A percentile compares a stretch with the other conserved stretches of the same genome.
phyloP scores from a whole-genome alignment of 345 rosid species.

The Bretschneidera sinensis region DNA sequence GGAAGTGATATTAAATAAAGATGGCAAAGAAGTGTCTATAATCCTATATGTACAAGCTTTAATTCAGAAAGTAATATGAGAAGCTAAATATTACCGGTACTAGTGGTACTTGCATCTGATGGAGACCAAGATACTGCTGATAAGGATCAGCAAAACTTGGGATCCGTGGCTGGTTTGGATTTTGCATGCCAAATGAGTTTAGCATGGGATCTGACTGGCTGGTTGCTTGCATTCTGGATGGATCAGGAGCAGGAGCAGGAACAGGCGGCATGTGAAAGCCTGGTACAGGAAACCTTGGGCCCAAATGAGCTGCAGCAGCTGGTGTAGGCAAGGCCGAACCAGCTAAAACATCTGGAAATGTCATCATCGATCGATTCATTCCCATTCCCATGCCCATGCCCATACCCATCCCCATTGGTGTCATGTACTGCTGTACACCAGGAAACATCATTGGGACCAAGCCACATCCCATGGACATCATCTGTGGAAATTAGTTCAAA shows the following conservation, averaged over 20 bases:
- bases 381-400: constrained; percentile 57
- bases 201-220: constrained; percentile 41
- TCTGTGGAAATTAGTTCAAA: constrained; percentile 37
- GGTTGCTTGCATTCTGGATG: constrained; percentile 41
- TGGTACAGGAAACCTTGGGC: constrained; percentile 53
- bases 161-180: constrained; percentile 32
- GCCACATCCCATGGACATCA: constrained; percentile 90
- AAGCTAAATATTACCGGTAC: constrained; percentile 40
- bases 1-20: no score
- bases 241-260: constrained; percentile 45
- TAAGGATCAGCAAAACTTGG: constrained; percentile 57
- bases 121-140: constrained; percentile 57
- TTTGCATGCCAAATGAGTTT: constrained; percentile 36
- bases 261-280: constrained; percentile 53
- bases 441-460: constrained; percentile 76
- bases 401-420: constrained; percentile 65
- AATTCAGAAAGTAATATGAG: not conserved
- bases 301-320: constrained; percentile 50
- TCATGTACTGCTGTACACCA: constrained; percentile 54
- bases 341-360: constrained; percentile 65
- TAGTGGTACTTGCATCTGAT: constrained; percentile 46
- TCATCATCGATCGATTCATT: constrained; percentile 60
- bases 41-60: not conserved
- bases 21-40: no score
- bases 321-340: constrained; percentile 49